A percentile compares a stretch with the other conserved stretches of the same genome.
These are phyloP conservation scores for Podospora didyma DNA, from an alignment of 495 filamentous ascomycete genomes.

Conservation along the genomic window DNA sequence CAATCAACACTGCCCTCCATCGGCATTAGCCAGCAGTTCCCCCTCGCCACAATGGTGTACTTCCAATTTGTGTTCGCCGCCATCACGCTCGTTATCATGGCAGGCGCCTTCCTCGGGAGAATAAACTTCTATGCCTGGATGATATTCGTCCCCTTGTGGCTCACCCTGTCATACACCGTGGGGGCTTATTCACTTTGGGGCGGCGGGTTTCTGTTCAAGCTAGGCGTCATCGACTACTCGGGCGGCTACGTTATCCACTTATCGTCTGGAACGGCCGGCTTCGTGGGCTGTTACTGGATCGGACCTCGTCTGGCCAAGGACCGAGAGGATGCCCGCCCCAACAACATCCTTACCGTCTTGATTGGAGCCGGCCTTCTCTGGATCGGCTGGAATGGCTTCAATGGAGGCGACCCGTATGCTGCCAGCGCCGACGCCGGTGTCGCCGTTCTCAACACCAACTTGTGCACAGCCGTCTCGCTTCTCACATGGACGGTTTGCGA, in stretches of 20 bases:
- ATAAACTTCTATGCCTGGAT: conserved; percentile 57
- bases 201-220: conserved; percentile 49
- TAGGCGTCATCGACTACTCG: conserved; percentile 55
- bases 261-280: conserved; percentile 53
- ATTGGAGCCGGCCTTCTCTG: conserved; percentile 55
- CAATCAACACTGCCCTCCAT: conserved; percentile 45
- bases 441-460: conserved; percentile 56
- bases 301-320: conserved; percentile 49
- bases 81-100: conserved; percentile 52
- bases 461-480: conserved; percentile 49
- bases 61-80: conserved; percentile 60
- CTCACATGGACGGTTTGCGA: conserved; percentile 53
- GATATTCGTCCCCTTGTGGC: conserved; percentile 55
- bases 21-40: conserved; percentile 37
- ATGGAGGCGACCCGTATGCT: conserved; percentile 54
- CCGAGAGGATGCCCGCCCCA: conserved; percentile 47
- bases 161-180: conserved; percentile 47
- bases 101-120: conserved; percentile 47
- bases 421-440: conserved; percentile 52
- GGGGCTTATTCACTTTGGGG: conserved; percentile 51
- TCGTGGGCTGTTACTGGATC: conserved; percentile 51
- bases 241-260: conserved; percentile 59
- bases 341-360: conserved; percentile 49
- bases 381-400: conserved; percentile 59
- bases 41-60: conserved; percentile 54